Base-by-base conservation (phyloP, 176 grass and related monocot genomes). In the Thinopyrum elongatum region DNA sequence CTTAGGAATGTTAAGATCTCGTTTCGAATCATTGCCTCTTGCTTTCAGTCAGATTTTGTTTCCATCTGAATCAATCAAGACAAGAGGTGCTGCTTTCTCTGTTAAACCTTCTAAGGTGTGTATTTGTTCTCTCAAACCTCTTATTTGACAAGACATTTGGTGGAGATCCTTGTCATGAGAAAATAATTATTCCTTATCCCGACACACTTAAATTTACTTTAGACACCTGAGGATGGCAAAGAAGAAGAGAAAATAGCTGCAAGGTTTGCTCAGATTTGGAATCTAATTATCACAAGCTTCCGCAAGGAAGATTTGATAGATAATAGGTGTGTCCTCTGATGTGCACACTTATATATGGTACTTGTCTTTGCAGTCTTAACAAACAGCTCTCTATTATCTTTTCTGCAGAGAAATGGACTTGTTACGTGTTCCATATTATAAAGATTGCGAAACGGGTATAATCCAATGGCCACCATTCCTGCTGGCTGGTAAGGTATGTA, bases 391-490 rank as follows among this genome's bases (percentile, higher is more conserved):
- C 77, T 74, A 62, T 83, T 61, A 38, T 38, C 9, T 55, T 25
- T 85, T 27, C 1, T 59, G 49, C 80, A 98, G 95, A 47, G 95
- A 98, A 57, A 98, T 86, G 89, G 93, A 98, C 77, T 85, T 98
- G 66, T 67, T 98, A 85, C 95, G 95, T 79, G 93, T 98, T 77
- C 95, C 95, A 49, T 95, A 98, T 39, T 95, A 84, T 68, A 90
- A 92, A 83, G 87, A 93, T 64, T 83, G 83, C 74, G 91, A 95
- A 70, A 57, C 89, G 86, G 87, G 87, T n/a, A 79, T 98, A 80
- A 93, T 93, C 47, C 95, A 98, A 60, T 98, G 95, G 95, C 95
- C 95, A 81, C 95, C 95, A 26, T 98, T 98, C 80, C 79, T 98
- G 65, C 95, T 98, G 68, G 95, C 95, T 80, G 93, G 90, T 83